Base-by-base conservation (phyloP, 1,284 basidiomycete genomes). In the Phylloporus sp. region DNA sequence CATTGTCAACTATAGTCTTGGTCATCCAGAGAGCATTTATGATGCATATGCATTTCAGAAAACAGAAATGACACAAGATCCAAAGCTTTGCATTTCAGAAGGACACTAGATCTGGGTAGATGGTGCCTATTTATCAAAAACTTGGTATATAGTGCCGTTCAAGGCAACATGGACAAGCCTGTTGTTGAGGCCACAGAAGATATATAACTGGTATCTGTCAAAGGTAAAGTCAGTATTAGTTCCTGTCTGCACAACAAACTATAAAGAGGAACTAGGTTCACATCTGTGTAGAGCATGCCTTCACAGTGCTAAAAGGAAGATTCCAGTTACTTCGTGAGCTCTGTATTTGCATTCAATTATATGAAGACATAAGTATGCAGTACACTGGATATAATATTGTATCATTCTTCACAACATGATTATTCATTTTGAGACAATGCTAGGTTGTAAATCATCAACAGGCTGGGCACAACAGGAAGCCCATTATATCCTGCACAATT, bases 31-130 rank as follows among this genome's bases (percentile, higher is more conserved):
- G 1, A 68, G 67, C 2, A 15, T 68, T 4, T 57, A 68, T 31
- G 50, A 67, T 22, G 32, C 54, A 2, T 57, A 65, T 37, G 42
- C 24, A 17, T 67, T 68, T 13, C 47, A 49, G 22, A 37, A 29
- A 20, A 65, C 49, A 20, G 1, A 55, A 2, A 46, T 65, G 0
- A 20, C 18, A 17, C n/a, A 56, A 1, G 6, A 59, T 4, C 18
- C 34, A 0, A 42, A 42, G 0, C 18, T 2, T 0, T 2, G 34
- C 6, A 50, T 68, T 3, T 39, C 55, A 0, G 15, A 55, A 2
- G n/a, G 15, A 5, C 50, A 67, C 12, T 63, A 32, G 61, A 60
- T 68, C 0, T 67, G 62, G 66, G 66, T 24, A 1, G 52, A 68
- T 10, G 58, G 42, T 1, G 32, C 66, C 2, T 67, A 68, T 8